Evolutionary conservation across 768 basidiomycete genomes (phyloP), one percentile per base, ranked within the genome.

Genomic region (Artomyces pyxidatus): DNA sequence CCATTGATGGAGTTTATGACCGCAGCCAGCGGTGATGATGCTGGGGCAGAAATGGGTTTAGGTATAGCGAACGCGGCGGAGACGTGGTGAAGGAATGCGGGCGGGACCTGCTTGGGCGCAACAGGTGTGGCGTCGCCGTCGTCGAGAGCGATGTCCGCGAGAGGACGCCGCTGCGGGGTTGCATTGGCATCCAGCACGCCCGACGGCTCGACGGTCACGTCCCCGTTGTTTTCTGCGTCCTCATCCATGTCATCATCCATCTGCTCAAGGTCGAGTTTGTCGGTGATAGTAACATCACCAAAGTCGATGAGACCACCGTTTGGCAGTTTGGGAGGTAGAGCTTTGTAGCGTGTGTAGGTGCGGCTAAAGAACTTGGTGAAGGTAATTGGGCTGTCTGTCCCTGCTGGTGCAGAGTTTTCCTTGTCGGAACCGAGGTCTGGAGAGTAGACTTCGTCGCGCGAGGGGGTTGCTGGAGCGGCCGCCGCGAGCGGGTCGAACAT

Each of bases 1-100:
- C 52, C 49, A 2, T 56, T 56, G 30, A 56, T 56, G 12, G 55
- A 45, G 5, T 56, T 56, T 27, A 56, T 56, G 48, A 56, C 55
- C 8, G 53, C 55, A 3, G 50, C 49, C 37, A 55, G 55, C 14
- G 53, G 55, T 19, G 55, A 49, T 45, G 60, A 51, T 45, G 60
- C 10, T 52, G 63, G 48, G 59, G 52, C 53, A 22, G 55, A 50
- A 10, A 66, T 58, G 17, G 66, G 69, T 51, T 52, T 69, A 19
- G 50, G 62, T 23, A 53, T 50, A n/a, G 12, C 17, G 37, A 51
- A 43, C 8, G 53, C 51, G 23, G 45, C 42, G 17, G 45, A 30
- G 21, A 16, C 22, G 2, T 16, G 35, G 30, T 12, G 17, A 3
- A 10, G 21, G 16, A 26, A n/a, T 14, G 45, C 22, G 6, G 28